Base-by-base conservation (phyloP, 2,329 filamentous ascomycete species). In the Diaporthe eres region DNA sequence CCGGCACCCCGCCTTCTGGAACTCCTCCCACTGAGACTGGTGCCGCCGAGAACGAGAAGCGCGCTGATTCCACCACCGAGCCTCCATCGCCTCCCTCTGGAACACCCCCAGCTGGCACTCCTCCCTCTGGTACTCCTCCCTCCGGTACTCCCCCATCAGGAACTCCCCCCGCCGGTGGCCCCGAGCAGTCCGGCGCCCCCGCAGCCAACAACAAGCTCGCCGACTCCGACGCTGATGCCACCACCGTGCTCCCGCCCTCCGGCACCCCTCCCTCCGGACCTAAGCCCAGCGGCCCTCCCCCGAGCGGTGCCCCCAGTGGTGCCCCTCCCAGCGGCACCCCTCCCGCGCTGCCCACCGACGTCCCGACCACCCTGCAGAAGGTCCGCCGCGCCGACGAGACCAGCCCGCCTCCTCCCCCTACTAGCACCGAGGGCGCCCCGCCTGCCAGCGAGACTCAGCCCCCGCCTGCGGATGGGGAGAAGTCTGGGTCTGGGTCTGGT, bases 291-390 rank as follows among this genome's bases (percentile, higher is more conserved):
- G 60, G 60, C n/a, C 60, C 60, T 47, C 39, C 39, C 25, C 60
- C 60, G 25, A 65, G 60, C 60, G 60, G 58, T 1, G 53, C 53
- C 15, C 53, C 53, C 0, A 57, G 53, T 28, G 53, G 57, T 2
- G 37, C 58, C 19, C 37, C 42, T 8, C 61, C 61, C 17, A 49
- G 61, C 61, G 61, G 61, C 42, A 65, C 61, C 42, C 42, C 42
- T 65, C 61, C 61, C 4, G n/a, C 61, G 61, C 42, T 65, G 53
- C 53, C 70, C 39, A 61, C 70, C 28, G 70, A 58, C n/a, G 22
- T 49, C 15, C 53, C 70, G 0, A 72, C 70, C 12, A 61, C 53
- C 39, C 55, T 72, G 55, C 39, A 44, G 55, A 72, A 60, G 70
- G 28, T 72, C 39, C 53, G 55, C 39, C 53, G 55, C 31, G 70